Base-by-base conservation (phyloP, 768 basidiomycete genomes). In the Tephrocybe sp. region DNA sequence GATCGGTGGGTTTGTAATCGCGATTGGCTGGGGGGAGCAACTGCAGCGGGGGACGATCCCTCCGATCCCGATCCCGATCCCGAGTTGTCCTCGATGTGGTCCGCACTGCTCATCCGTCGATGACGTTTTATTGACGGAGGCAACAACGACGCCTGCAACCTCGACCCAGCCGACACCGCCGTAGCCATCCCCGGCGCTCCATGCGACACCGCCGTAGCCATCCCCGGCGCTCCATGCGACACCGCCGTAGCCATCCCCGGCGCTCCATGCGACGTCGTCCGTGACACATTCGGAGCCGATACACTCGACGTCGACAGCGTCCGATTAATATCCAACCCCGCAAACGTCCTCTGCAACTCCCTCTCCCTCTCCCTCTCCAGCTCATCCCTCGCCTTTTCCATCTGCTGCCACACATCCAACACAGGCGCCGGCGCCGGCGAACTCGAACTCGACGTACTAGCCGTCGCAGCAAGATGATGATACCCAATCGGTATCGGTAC, bases 391-490 rank as follows among this genome's bases (percentile, higher is more conserved):
- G 31, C 42, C 42, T 48, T 36, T 42, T 46, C 42, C 43, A 49
- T 23, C 19, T 45, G 25, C 53, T 44, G 44, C 57, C 53, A 69
- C 23, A 60, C 45, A 30, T 72, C 71, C 34, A 66, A 71, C n/a
- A n/a, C n/a, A n/a, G n/a, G n/a, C n/a, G n/a, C n/a, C 7, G 69
- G 72, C 24, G 69, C 63, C 23, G 53, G 48, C 7, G 55, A 60
- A 15, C 22, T 39, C 7, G 55, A 60, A 15, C 22, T 39, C 4
- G 53, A 58, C 10, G 52, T 45, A 22, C 41, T 36, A 22, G 36
- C 31, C n/a, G 44, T 50, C 34, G 52, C 57, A 29, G 11, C n/a
- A 1, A 55, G 49, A n/a, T 36, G 37, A 25, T 46, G 49, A 36
- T 61, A 55, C 11, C 50, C 46, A 15, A 45, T 11, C 19, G 49